Evolutionary conservation across 2,329 filamentous ascomycete species (phyloP).

Genomic region (Beauveria bassiana): DNA sequence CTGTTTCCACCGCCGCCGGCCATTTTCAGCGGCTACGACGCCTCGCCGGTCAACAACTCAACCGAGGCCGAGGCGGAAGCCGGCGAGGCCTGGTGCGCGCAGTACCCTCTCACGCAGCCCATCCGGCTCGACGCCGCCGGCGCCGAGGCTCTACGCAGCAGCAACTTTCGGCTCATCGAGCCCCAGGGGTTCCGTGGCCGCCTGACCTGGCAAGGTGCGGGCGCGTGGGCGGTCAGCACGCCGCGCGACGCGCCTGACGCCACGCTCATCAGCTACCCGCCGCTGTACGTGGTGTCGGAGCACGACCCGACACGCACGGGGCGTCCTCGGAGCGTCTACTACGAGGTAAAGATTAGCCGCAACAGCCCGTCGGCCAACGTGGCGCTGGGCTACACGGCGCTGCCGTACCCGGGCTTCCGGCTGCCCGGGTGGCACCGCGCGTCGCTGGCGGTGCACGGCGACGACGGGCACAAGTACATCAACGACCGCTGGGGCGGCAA

Average conservation of each 20-base stretch:
- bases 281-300: constrained; percentile 55
- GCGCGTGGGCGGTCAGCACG: constrained; percentile 43
- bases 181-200: constrained; percentile 41
- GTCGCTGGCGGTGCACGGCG: constrained; percentile 67
- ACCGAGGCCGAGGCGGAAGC: constrained; percentile 54
- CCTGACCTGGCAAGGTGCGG: constrained; percentile 37
- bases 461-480: constrained; percentile 69
- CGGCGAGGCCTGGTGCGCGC: constrained; percentile 57
- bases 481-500: constrained; percentile 69
- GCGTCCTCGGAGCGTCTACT: constrained; percentile 54
- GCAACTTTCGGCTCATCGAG: constrained; percentile 47
- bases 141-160: constrained; percentile 38
- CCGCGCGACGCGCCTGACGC: constrained; percentile 45
- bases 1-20: constrained; percentile 66
- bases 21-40: constrained; percentile 55
- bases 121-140: constrained; percentile 39
- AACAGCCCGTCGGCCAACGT: constrained; percentile 43
- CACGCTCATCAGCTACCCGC: constrained; percentile 59
- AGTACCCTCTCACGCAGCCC: constrained; percentile 51
- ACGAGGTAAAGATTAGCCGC: constrained; percentile 54
- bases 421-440: constrained; percentile 76
- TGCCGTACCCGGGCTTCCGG: constrained; percentile 70
- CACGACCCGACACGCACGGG: constrained; percentile 46
- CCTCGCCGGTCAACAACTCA: constrained; percentile 63
- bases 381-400: constrained; percentile 62